Evolutionary conservation across 2,329 filamentous ascomycete genomes (phyloP).

Genomic region (Helotiales sp.): DNA sequence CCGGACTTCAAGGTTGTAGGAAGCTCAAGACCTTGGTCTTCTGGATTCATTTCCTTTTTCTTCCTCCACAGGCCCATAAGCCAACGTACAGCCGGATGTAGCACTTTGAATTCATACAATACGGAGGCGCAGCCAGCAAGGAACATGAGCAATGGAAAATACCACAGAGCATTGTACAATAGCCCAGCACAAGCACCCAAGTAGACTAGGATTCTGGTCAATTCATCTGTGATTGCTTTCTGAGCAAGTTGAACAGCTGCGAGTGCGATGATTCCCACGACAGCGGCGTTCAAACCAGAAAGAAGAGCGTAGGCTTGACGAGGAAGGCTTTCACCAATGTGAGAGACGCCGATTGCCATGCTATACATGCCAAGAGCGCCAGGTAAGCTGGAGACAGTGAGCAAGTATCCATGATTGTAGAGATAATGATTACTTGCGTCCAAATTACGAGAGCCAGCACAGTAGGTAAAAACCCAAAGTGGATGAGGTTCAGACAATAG

Average conservation of each 20-base stretch:
- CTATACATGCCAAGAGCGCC: constrained; percentile 71
- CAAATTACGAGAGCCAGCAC: constrained; percentile 62
- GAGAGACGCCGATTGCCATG: constrained; percentile 63
- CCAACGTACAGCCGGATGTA: constrained; percentile 43
- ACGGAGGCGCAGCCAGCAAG: constrained; percentile 53
- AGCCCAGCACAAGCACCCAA: constrained; percentile 63
- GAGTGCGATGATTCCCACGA: constrained; percentile 70
- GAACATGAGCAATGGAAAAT: constrained; percentile 66
- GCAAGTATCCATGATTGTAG: constrained; percentile 6
- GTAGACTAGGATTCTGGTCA: constrained; percentile 65
- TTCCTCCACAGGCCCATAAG: constrained; percentile 3
- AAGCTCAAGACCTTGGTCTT: constrained; percentile 9
- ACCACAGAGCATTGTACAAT: constrained; percentile 73
- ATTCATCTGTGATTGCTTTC: constrained; percentile 65
- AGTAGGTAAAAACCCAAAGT: constrained; percentile 58
- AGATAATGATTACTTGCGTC: constrained; percentile 48
- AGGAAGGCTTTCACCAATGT: constrained; percentile 59
- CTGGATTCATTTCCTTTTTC: not conserved
- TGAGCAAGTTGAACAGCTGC: constrained; percentile 67
- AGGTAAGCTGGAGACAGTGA: constrained; percentile 52
- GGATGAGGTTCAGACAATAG: constrained; percentile 66
- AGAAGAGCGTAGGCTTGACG: constrained; percentile 66
- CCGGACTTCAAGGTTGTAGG: not conserved
- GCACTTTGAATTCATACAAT: constrained; percentile 55
- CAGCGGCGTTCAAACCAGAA: constrained; percentile 70